Base-by-base conservation (phyloP, 1,284 basidiomycete species). In the Ustilago xerochloae region DNA sequence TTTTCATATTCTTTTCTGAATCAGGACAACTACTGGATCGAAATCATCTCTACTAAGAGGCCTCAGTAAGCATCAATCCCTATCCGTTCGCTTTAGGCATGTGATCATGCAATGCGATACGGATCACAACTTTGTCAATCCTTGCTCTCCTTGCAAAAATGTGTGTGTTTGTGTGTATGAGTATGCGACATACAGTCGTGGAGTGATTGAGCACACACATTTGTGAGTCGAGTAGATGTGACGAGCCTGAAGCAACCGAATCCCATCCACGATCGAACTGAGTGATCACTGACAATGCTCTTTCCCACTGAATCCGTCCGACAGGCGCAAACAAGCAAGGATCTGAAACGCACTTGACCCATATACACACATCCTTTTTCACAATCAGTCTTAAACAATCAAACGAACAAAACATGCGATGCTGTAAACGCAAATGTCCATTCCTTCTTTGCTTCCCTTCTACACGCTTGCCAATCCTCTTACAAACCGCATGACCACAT, bases 11-110 rank as follows among this genome's bases (percentile, higher is more conserved):
- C 4, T 16, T 33, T 38, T 4, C 18, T 33, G 12, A 6, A 9
- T 38, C 45, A 61, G 63, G 78, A 80, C 59, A 78, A 69, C 63
- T 88, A 88, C 84, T 88, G 87, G 87, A 85, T 88, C 68, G 87
- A 88, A 81, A 84, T 88, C 74, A 80, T 88, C 39, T 48, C 63
- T 35, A 63, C 63, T 47, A 48, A 43, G 43, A 65, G 50, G 48
- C 62, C 69, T 18, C 74, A 76, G 73, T 75, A 63, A 75, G 71
- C 66, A 18, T 64, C 48, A 12, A 13, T 10, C n/a, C 13, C n/a
- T 22, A 5, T 18, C 32, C 10, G 22, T 18, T 26, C 41, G 8
- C n/a, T n/a, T n/a, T n/a, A n/a, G n/a, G n/a, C 18, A 9, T 20
- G 16, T 38, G 16, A 20, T 1, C n/a, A 24, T 24, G 24, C 41